Base-by-base conservation (phyloP, 257 asterid species). In the Ballota nigra region DNA sequence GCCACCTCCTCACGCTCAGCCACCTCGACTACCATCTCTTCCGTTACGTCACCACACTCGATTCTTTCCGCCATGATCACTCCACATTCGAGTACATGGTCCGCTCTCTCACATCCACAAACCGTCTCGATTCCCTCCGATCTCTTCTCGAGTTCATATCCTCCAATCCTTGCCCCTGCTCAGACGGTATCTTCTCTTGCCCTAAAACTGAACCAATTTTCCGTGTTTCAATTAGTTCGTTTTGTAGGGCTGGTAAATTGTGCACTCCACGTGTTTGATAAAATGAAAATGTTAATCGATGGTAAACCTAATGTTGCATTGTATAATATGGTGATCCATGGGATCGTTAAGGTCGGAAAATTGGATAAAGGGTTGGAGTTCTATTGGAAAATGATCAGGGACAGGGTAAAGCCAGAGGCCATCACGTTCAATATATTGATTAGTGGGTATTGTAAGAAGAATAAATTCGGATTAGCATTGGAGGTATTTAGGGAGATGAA, bases 11-110 rank as follows among this genome's bases (percentile, higher is more conserved):
- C 5, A 66, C 76, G 22, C 90, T 92, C 76, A 43, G 83, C 81
- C 97, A 95, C 86, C 91, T 92, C 52, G 99, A 92, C 75, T 86
- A 84, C 86, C 92, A 92, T 73, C 87, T 95, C 83, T 95, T 95
- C 88, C 85, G 83, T 64, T 84, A 84, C 75, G 88, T 89, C 67
- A 86, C 98, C 72, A 78, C 97, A 8, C 88, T 92, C 11, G 97
- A 89, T 57, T 86, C 97, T 2, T 95, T 88, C 85, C 94, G 98
- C 70, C 99, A 95, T 59, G 94, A 95, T 29, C 98, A 92, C 86
- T 70, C 77, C 83, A 89, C 99, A 3, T 87, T 88, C 76, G 94
- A 88, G 77, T 95, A 85, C 86, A 87, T 92, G 86, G 88, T 73
- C 10, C 96, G 95, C 52, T 77, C 97, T 22, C 98, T 95, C 55